Base-by-base conservation (phyloP, 2,329 filamentous ascomycete genomes). In the Penicillium freii region DNA sequence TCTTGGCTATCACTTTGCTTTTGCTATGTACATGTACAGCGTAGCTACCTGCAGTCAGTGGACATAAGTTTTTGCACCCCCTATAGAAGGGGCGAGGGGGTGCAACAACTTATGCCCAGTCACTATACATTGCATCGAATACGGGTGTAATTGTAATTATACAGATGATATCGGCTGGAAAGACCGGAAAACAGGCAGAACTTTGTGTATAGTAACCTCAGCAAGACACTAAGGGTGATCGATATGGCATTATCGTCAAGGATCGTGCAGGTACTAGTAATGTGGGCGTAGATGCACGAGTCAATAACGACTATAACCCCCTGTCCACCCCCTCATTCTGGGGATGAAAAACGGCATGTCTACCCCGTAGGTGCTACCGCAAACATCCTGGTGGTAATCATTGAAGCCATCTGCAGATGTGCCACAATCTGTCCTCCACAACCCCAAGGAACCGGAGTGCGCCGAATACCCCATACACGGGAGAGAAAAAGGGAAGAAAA, bases 211-310 rank as follows among this genome's bases (percentile, higher is more conserved):
- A 34, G 21, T 15, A 44, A 33, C 23, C 23, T 5, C 29, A 11
- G 3, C 7, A 38, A 47, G 21, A 42, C 19, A 33, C 25, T 3
- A 19, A 31, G 19, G 31, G 7, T 45, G 23, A 25, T 46, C 27
- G 27, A 53, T 39, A 53, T 39, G 19, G 29, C 23, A 42, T 4
- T 43, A 29, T 44, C 29, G 38, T 34, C 49, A 51, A 34, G 49
- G 49, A 52, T 52, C 21, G 39, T 51, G 39, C 39, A 52, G 50
- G 21, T n/a, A 7, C 38, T 34, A 34, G 15, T n/a, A 49, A n/a
- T n/a, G 15, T 50, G 7, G 19, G 27, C 11, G 10, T 46, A 11
- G 10, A 29, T 39, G 36, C 48, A 51, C 23, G n/a, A 21, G 46
- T 48, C 31, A 25, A 11, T 23, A 31, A 17, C 4, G 7, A 23